Evolutionary conservation across 805 yeast species (phyloP).

Genomic region (Saccharomycopsis malanga): DNA sequence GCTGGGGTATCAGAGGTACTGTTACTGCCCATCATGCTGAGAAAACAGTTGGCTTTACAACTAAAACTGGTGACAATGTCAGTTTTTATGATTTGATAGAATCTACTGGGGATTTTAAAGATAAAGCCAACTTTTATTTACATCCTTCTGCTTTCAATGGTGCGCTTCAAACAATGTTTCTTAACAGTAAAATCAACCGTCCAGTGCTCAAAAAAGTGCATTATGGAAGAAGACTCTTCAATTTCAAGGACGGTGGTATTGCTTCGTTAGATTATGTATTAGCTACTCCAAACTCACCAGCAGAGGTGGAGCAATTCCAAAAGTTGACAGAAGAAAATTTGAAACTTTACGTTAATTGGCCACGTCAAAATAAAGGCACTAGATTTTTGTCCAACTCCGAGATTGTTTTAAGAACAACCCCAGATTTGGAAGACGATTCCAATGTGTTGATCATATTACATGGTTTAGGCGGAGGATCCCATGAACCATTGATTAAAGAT

Average conservation of each 20-base stretch:
- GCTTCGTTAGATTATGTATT: slow-evolving; percentile 72
- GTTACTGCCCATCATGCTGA: slow-evolving; percentile 32
- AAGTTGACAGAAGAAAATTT: slow-evolving; percentile 29
- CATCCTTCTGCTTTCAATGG: slow-evolving; percentile 67
- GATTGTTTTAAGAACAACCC: slow-evolving; percentile 29
- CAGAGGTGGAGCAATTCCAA: slow-evolving; percentile 33
- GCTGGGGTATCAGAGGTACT: slow-evolving; percentile 29
- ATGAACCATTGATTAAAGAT: slow-evolving; percentile 59
- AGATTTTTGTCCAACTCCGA: slow-evolving; percentile 48
- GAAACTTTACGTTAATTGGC: slow-evolving; percentile 47
- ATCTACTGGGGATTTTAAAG: slow-evolving; percentile 32
- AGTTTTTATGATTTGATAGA: slow-evolving; percentile 24
- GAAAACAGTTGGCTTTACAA: slow-evolving; percentile 29
- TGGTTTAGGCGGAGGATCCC: slow-evolving; percentile 77
- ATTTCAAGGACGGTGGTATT: slow-evolving; percentile 59
- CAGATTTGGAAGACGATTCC: slow-evolving; percentile 30
- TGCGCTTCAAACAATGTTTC: slow-evolving; percentile 67
- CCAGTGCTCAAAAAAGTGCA: slow-evolving; percentile 48
- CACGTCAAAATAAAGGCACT: slow-evolving; percentile 61
- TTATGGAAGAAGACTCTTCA: slow-evolving; percentile 66
- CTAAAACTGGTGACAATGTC: slow-evolving; percentile 24
- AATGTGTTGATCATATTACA: slow-evolving; percentile 61
- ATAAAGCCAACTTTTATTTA: slow-evolving; percentile 43
- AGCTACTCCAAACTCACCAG: slow-evolving; percentile 28
- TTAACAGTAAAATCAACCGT: slow-evolving; percentile 44